These are phyloP conservation scores for Komagataea norvegica DNA, from an alignment of 1,139 yeast species.

Conservation along the genomic window DNA sequence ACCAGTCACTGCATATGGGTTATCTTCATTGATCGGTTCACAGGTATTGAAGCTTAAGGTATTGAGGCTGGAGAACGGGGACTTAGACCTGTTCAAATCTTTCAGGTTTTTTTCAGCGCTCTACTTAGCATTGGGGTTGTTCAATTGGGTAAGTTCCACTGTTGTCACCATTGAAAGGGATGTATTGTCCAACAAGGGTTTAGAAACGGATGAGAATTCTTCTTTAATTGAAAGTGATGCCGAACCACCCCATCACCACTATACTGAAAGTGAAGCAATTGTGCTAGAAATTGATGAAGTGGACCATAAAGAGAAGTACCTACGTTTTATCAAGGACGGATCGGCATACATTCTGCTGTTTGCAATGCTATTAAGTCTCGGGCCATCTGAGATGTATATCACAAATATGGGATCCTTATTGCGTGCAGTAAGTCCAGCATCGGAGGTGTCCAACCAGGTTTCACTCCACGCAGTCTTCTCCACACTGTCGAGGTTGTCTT, in stretches of 20 bases:
- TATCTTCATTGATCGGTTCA: constrained; percentile 54
- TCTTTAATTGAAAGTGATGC: background rate
- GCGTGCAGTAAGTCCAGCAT: constrained; percentile 22
- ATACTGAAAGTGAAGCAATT: constrained; percentile 3
- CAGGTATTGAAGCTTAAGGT: constrained; percentile 44
- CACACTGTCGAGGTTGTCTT: constrained; percentile 56
- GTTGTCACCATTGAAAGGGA: constrained; percentile 61
- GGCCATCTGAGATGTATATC: constrained; percentile 84
- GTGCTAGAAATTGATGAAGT: constrained; percentile 6
- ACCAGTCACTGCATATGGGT: constrained; percentile 85
- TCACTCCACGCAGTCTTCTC: constrained; percentile 52
- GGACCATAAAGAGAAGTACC: constrained; percentile 43
- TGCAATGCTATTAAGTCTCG: constrained; percentile 65
- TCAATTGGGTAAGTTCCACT: constrained; percentile 60
- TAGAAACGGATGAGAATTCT: constrained; percentile 13
- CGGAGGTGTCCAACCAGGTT: constrained; percentile 44
- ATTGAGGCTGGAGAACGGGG: constrained; percentile 32
- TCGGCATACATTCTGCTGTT: constrained; percentile 61
- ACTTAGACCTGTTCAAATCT: constrained; percentile 46
- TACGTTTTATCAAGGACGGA: constrained; percentile 52
- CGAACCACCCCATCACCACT: background rate
- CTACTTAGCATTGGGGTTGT: constrained; percentile 50
- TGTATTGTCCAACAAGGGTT: constrained; percentile 35
- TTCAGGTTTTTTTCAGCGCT: constrained; percentile 56
- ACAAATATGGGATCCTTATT: constrained; percentile 77